A percentile compares a stretch with the other conserved stretches of the same genome.
phyloP scores from a whole-genome alignment of 495 filamentous ascomycete genomes.

The Lophium mytilinum region DNA sequence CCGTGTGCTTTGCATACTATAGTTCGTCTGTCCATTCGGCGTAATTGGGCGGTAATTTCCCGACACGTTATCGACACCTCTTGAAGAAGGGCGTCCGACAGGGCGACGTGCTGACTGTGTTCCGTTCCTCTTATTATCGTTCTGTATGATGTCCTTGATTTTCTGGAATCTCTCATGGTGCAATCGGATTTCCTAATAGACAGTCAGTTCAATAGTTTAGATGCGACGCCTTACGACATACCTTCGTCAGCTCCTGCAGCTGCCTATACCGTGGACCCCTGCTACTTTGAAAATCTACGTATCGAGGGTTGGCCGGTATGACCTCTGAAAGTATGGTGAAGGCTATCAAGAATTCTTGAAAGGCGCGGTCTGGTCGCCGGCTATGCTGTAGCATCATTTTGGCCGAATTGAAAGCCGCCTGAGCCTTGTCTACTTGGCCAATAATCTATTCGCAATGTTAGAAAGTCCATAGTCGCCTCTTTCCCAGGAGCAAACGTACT shows the following conservation, averaged over 20 bases:
- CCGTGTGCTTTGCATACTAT: background rate
- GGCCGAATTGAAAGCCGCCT: slow-evolving; percentile 20
- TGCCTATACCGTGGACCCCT: slow-evolving; percentile 39
- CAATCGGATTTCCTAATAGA: slow-evolving; percentile 23
- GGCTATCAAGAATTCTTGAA: slow-evolving; percentile 72
- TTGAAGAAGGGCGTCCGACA: slow-evolving; percentile 6
- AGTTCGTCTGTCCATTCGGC: background rate
- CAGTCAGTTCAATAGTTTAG: slow-evolving; percentile 19
- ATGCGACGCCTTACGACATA: slow-evolving; percentile 14
- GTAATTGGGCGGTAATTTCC: too few species aligned
- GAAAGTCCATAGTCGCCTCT: too few species aligned
- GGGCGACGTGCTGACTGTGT: slow-evolving; percentile 28
- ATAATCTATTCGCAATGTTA: too few species aligned
- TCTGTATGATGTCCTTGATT: slow-evolving; percentile 60
- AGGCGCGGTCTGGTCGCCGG: slow-evolving; percentile 51
- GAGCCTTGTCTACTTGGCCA: slow-evolving; percentile 24
- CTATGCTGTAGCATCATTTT: slow-evolving; percentile 19
- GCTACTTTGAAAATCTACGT: slow-evolving; percentile 41
- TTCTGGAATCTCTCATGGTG: slow-evolving; percentile 43
- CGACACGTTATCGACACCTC: background rate
- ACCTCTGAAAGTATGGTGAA: slow-evolving; percentile 66
- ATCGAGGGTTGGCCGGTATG: slow-evolving; percentile 66
- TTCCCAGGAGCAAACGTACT: background rate
- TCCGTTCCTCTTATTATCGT: slow-evolving; percentile 53
- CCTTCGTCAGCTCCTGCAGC: slow-evolving; percentile 43